phyloP scores from a whole-genome alignment of 805 yeast species.

The Dipodascus geniculatus region DNA sequence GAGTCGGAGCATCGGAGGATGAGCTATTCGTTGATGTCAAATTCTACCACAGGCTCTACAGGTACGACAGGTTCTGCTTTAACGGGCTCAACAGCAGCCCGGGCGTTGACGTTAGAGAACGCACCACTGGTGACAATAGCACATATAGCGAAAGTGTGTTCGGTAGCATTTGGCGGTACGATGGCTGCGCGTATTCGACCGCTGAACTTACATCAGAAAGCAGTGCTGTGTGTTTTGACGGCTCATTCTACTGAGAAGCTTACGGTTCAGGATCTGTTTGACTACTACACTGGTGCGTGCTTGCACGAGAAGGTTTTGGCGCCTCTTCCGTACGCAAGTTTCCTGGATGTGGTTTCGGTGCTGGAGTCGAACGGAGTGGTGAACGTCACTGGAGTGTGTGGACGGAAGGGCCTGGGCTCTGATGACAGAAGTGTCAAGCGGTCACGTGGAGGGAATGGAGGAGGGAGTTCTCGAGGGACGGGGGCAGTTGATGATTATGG shows the following conservation, averaged over 20 bases:
- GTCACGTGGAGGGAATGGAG: slow-evolving; percentile 26
- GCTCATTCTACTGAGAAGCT: slow-evolving; percentile 16
- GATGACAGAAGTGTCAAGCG: slow-evolving; percentile 12
- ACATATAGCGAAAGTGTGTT: slow-evolving; percentile 72
- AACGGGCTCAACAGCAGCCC: no score
- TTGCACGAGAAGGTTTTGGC: slow-evolving; percentile 43
- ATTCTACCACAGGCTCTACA: no score
- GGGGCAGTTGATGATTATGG: slow-evolving; percentile 25
- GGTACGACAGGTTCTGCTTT: no score
- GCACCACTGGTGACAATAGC: slow-evolving; percentile 60
- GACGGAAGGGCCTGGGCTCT: slow-evolving; percentile 25
- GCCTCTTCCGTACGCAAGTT: slow-evolving; percentile 42
- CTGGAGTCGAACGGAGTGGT: slow-evolving; percentile 40
- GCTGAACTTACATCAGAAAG: slow-evolving; percentile 71
- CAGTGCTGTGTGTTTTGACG: slow-evolving; percentile 49
- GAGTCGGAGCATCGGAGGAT: slow-evolving; percentile 37
- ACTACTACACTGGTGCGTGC: slow-evolving; percentile 37
- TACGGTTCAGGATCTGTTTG: slow-evolving; percentile 46
- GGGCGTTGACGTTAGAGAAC: slow-evolving; percentile 18
- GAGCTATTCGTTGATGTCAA: not conserved
- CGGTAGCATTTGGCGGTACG: slow-evolving; percentile 40
- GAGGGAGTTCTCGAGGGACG: slow-evolving; percentile 14
- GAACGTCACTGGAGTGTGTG: slow-evolving; percentile 25
- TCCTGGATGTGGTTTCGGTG: slow-evolving; percentile 48
- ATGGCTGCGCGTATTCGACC: slow-evolving; percentile 41